Evolutionary conservation across 495 filamentous ascomycete species (phyloP).

Genomic region (Penicillium samsonianum): DNA sequence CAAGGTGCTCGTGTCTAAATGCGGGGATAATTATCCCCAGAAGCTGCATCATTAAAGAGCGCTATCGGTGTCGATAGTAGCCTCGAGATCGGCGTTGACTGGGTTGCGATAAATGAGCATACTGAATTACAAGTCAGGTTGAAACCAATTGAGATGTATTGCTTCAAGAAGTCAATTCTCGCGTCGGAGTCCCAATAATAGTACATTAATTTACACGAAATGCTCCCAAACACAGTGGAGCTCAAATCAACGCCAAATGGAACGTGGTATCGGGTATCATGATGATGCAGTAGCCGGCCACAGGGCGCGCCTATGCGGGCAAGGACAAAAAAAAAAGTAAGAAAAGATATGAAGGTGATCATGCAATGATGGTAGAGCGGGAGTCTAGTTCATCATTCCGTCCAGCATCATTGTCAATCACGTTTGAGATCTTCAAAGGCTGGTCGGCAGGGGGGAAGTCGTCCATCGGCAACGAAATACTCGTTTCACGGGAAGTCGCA

Average conservation of each 20-base stretch:
- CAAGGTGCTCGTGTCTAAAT: slow-evolving; percentile 12
- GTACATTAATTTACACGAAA: slow-evolving; percentile 14
- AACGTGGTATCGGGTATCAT: slow-evolving; percentile 29
- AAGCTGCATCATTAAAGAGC: no score
- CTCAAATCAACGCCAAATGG: slow-evolving; percentile 20
- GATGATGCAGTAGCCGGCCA: slow-evolving; percentile 17
- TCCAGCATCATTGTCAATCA: neutral
- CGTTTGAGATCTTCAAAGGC: slow-evolving; percentile 6
- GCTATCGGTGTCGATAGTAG: no score
- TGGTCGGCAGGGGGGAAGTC: slow-evolving; percentile 5
- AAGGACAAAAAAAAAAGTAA: slow-evolving; percentile 10
- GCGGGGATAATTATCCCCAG: neutral
- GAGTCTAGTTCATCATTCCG: slow-evolving; percentile 5
- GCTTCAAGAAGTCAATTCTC: neutral
- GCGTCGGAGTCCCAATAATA: neutral
- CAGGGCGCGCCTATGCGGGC: slow-evolving; percentile 7
- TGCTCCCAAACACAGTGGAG: neutral
- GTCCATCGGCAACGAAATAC: slow-evolving; percentile 25
- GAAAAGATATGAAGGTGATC: slow-evolving; percentile 3
- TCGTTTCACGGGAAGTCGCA: slow-evolving; percentile 37
- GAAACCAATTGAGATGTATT: neutral
- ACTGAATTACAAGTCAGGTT: neutral
- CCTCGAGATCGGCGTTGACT: no score
- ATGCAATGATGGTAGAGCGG: slow-evolving; percentile 14
- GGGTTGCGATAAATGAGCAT: neutral